Base-by-base conservation (phyloP, 2,329 filamentous ascomycete genomes). In the Cladophialophora yegresii region DNA sequence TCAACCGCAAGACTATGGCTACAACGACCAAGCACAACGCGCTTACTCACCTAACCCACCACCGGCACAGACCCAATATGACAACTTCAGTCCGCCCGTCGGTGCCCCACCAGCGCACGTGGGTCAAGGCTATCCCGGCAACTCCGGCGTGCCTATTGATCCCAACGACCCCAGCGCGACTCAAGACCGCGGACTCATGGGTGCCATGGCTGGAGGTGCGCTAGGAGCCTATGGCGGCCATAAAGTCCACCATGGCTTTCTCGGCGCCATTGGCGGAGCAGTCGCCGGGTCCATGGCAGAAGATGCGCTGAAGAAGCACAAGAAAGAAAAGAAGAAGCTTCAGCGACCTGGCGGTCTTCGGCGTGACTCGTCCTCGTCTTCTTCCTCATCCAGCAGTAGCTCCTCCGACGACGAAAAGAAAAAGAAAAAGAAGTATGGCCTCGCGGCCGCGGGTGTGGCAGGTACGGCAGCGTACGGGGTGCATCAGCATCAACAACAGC, bases 191-290 rank as follows among this genome's bases (percentile, higher is more conserved):
- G 80, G 80, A 65, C 73, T 82, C 20, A 75, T 77, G 58, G 80
- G 80, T 45, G 80, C 80, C 16, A 66, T 81, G 51, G 79, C 79
- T 32, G 80, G 80, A 63, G 80, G 79, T 68, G 73, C 78, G 9
- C 75, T 78, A n/a, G 80, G 80, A 62, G 80, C 77, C 36, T 81
- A 76, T 56, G 77, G 75, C 23, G 80, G 80, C 62, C 77, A 79
- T 75, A 78, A 82, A 72, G 78, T 76, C 22, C 33, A 64, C 67
- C 80, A 82, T 72, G 80, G 80, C 32, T 72, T 82, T 70, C 75
- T 82, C 57, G 80, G 80, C 64, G 76, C 79, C 5, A 74, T 82
- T 49, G 80, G 79, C 64, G 80, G 80, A 49, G 80, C 80, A 33
- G 78, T 82, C 66, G 73, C 79, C 7, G 80, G 80, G 54, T 78